These are phyloP conservation scores for Amniculicola lignicola DNA, from an alignment of 495 filamentous ascomycete species.

Conservation along the genomic window DNA sequence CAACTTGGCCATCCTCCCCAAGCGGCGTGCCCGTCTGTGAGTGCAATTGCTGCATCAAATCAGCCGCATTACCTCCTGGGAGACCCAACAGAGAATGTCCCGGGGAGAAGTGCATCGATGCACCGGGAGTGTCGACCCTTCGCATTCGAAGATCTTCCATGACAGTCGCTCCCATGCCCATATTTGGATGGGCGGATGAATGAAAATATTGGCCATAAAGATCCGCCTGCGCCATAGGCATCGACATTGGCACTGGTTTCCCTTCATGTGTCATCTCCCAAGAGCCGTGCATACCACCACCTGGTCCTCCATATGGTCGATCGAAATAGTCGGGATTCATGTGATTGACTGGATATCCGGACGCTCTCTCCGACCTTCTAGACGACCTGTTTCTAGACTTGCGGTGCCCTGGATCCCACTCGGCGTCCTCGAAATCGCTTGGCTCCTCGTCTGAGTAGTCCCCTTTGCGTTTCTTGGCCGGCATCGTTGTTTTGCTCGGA, in stretches of 20 bases:
- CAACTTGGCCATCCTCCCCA: conserved; percentile 41
- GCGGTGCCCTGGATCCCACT: conserved; percentile 34
- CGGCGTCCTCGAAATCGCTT: conserved; percentile 36
- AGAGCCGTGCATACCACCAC: conserved; percentile 49
- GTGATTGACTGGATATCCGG: conserved; percentile 7
- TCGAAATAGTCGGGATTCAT: conserved; percentile 14
- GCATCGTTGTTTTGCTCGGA: conserved; percentile 63
- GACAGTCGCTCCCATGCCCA: conserved; percentile 18
- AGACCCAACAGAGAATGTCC: conserved; percentile 42
- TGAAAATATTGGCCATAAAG: conserved; percentile 62
- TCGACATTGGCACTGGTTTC: conserved; percentile 55
- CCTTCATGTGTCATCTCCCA: conserved; percentile 63
- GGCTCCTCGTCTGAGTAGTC: conserved; percentile 33
- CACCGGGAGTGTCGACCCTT: conserved; percentile 25
- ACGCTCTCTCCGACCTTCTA: conserved; percentile 9
- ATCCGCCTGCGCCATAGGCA: conserved; percentile 52
- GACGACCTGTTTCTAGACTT: conserved; percentile 4
- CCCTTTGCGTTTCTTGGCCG: conserved; percentile 54
- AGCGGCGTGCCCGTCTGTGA: conserved; percentile 28
- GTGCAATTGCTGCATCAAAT: conserved; percentile 46
- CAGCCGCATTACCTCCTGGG: conserved; percentile 54
- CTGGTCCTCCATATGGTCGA: conserved; percentile 15
- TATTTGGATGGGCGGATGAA: conserved; percentile 13
- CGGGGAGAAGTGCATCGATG: conserved; percentile 31
- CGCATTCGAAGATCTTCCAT: conserved; percentile 31